Evolutionary conservation across 2,329 filamentous ascomycete species (phyloP), one percentile per base, ranked within the genome.

Genomic region (Diaporthe sp.): DNA sequence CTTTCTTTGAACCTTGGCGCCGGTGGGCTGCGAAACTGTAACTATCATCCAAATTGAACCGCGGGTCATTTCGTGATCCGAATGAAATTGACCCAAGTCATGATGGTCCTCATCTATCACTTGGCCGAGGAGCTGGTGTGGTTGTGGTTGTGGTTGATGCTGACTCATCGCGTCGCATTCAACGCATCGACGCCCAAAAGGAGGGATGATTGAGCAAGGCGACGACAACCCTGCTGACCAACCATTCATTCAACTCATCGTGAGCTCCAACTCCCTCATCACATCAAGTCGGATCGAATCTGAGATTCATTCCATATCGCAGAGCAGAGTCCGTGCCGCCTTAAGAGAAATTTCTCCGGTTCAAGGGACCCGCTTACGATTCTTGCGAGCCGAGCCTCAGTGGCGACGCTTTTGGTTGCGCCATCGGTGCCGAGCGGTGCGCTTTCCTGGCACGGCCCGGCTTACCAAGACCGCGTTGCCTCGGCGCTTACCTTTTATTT

Each of bases 91-190:
- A 19, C 12, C 31, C 8, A 39, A 68, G 5, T 55, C 22, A n/a
- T 22, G 13, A 12, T 19, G 6, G 1, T 39, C 10, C 25, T 34
- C n/a, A n/a, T 39, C 31, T 25, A 37, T 19, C 22, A 17, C 19
- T 25, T 51, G 3, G 19, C 28, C 44, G 42, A 44, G 4, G 15
- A 44, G 42, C 42, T 7, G 34, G 8, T 34, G 34, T 49, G 44
- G 44, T 49, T 17, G 22, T 28, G 62, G 22, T 46, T 25, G 22
- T 3, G 19, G 31, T 39, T 6, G 13, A 28, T 69, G 65, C 65
- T 69, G 65, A 69, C 49, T 69, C 34, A 69, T 69, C 46, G 31
- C 46, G 13, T 15, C 15, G 49, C 34, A 42, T 55, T 10, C 59
- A 22, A 4, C 19, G 59, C 59, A 28, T 10, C 8, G 31, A 69